These are phyloP conservation scores for Oryza meyeriana DNA, from an alignment of 176 grass and related monocot species.

Conservation along the genomic window DNA sequence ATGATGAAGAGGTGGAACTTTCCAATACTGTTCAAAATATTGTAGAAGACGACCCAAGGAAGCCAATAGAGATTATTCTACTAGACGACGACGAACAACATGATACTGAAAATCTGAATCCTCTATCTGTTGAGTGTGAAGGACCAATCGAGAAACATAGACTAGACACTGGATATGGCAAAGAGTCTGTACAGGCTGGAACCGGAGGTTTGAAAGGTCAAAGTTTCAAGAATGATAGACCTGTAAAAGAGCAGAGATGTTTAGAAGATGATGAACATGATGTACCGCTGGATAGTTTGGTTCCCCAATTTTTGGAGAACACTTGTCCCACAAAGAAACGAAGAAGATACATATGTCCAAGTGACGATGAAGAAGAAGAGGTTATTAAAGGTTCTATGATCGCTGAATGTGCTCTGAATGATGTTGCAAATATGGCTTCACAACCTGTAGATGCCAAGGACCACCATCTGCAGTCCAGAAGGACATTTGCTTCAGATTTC, in stretches of 20 bases:
- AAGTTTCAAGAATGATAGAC: background rate
- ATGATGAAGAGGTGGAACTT: constrained; percentile 17
- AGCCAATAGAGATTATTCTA: constrained; percentile 9
- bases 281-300: background rate
- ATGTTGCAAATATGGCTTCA: constrained; percentile 9
- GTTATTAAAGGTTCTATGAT: background rate
- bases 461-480: background rate
- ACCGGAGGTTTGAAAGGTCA: background rate
- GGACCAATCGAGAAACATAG: constrained; percentile 7
- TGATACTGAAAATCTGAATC: background rate
- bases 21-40: constrained; percentile 6
- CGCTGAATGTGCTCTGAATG: background rate
- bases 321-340: constrained; percentile 10
- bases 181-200: constrained; percentile 12
- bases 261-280: background rate
- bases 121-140: background rate
- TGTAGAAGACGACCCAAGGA: constrained; percentile 9
- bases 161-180: background rate
- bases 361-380: constrained; percentile 28
- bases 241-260: background rate
- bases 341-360: constrained; percentile 26
- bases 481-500: constrained; percentile 6
- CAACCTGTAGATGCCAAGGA: background rate
- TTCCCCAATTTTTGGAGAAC: background rate
- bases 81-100: background rate